These are phyloP conservation scores for Macrocybe gigantea DNA, from an alignment of 768 basidiomycete species.

Conservation along the genomic window DNA sequence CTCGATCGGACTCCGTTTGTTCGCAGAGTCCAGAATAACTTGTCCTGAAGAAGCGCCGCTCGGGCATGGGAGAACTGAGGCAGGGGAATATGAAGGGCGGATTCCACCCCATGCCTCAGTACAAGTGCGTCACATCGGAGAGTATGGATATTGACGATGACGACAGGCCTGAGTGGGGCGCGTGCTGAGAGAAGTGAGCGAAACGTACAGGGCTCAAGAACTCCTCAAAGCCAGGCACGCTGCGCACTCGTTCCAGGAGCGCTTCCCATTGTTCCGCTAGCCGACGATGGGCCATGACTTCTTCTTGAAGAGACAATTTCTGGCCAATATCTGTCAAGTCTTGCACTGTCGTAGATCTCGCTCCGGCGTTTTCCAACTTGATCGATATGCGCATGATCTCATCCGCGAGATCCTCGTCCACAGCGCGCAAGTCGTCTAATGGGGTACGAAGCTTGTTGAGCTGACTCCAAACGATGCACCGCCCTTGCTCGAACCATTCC, in stretches of 20 bases:
- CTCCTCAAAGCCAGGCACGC: not conserved
- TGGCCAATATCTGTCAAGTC: not conserved
- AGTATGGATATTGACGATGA: constrained; percentile 13
- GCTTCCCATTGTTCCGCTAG: not conserved
- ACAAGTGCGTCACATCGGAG: constrained; percentile 15
- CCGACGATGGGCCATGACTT: not conserved
- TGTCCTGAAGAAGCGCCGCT: constrained; percentile 3
- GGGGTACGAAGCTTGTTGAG: not conserved
- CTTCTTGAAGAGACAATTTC: not conserved
- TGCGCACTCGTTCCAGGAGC: not conserved
- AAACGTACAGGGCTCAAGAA: not conserved
- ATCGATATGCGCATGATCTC: not conserved
- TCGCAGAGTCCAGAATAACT: not conserved
- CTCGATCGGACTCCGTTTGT: not conserved
- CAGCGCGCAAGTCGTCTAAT: not conserved
- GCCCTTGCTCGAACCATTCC: constrained; percentile 27
- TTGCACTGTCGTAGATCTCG: constrained; percentile 17
- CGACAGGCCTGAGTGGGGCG: constrained; percentile 10
- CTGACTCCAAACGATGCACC: constrained; percentile 22
- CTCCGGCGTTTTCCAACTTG: constrained; percentile 4
- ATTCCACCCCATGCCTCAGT: constrained; percentile 6
- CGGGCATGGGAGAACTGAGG: constrained; percentile 5
- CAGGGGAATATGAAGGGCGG: constrained; percentile 14
- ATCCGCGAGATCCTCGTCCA: not conserved
- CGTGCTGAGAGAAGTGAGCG: not conserved